Evolutionary conservation across 2,329 filamentous ascomycete genomes (phyloP).

Genomic region (Juglanconis juglandina): DNA sequence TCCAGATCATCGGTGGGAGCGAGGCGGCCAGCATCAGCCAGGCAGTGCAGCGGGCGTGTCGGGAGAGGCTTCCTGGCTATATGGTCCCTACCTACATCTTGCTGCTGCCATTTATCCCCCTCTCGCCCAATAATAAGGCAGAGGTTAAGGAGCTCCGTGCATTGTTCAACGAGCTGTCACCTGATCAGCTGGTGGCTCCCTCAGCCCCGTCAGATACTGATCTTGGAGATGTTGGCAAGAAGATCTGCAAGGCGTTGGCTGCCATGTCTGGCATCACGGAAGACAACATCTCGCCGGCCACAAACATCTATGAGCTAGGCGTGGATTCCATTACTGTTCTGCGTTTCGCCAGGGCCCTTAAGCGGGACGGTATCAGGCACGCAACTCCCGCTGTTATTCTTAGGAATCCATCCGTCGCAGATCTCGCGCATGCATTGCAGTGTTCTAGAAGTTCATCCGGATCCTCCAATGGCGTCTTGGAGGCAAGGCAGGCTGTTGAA

Average conservation of each 20-base stretch:
- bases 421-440: conserved; percentile 40
- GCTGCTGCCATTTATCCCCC: conserved; percentile 65
- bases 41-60: conserved; percentile 60
- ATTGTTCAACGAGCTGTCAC: conserved; percentile 61
- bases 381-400: conserved; percentile 67
- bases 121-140: conserved; percentile 87
- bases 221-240: conserved; percentile 35
- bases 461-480: conserved; percentile 31
- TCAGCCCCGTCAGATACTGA: conserved; percentile 29
- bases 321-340: conserved; percentile 85
- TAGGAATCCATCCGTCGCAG: conserved; percentile 51
- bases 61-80: conserved; percentile 69
- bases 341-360: conserved; percentile 63
- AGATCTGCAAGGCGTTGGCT: conserved; percentile 52
- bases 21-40: conserved; percentile 38
- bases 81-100: conserved; percentile 90
- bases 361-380: conserved; percentile 55
- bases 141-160: conserved; percentile 67
- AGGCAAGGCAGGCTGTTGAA: conserved; percentile 57
- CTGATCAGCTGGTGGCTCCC: conserved; percentile 59
- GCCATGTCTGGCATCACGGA: conserved; percentile 46
- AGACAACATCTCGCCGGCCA: conserved; percentile 45
- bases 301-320: conserved; percentile 80
- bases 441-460: conserved; percentile 12
- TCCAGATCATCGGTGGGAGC: conserved; percentile 29